Conservation (phyloP, 345 rosid genomes). For the Psidium friedrichsthalianum region DNA sequence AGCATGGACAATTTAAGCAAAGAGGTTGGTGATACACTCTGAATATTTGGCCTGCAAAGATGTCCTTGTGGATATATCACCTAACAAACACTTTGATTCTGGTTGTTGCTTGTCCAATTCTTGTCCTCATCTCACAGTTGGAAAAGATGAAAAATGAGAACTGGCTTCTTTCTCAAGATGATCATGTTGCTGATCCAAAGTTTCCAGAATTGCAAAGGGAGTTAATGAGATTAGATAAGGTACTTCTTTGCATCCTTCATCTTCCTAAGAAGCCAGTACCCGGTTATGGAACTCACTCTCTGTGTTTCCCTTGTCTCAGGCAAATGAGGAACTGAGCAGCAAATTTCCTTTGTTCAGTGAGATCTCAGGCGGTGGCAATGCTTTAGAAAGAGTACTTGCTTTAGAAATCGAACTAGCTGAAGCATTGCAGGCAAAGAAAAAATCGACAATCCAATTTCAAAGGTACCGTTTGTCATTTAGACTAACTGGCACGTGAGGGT, state of each 20-base stretch:
- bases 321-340: constrained; percentile 72
- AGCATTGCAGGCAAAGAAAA: constrained; percentile 68
- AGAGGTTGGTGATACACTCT: constrained; percentile 41
- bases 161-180: constrained; percentile 38
- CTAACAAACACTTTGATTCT: not conserved
- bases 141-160: constrained; percentile 96
- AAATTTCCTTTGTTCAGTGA: constrained; percentile 55
- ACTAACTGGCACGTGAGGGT: not conserved
- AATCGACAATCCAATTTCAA: constrained; percentile 56
- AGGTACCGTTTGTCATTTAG: constrained; percentile 30
- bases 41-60: not conserved
- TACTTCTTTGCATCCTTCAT: constrained; percentile 9
- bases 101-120: not conserved
- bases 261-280: not conserved
- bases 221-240: constrained; percentile 61
- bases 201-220: constrained; percentile 64
- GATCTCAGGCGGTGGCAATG: constrained; percentile 45
- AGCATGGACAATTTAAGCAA: constrained; percentile 83
- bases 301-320: constrained; percentile 32
- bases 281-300: not conserved
- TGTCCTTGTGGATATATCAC: not conserved
- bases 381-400: constrained; percentile 86
- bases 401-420: constrained; percentile 89
- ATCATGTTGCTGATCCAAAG: constrained; percentile 29
- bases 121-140: constrained; percentile 36